A percentile compares a stretch with the other conserved stretches of the same genome.
phyloP scores from a whole-genome alignment of 805 yeast species.

The Candida nemodendra region DNA sequence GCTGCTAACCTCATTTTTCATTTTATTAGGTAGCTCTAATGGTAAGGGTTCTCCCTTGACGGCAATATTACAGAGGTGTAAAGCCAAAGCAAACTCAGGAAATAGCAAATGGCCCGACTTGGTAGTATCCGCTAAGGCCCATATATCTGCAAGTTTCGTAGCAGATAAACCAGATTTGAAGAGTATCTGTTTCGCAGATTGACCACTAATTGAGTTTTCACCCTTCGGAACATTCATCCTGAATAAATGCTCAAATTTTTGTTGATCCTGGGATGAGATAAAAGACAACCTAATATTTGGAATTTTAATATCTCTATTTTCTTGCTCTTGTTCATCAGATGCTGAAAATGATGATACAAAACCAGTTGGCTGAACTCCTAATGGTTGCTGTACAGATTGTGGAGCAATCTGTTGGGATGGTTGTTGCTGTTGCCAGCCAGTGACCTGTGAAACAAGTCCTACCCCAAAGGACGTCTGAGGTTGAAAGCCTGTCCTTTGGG shows the following conservation, averaged over 20 bases:
- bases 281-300: conserved; percentile 81
- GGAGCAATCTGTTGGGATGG: conserved; percentile 19
- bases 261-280: conserved; percentile 81
- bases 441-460: conserved; percentile 37
- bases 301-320: conserved; percentile 59
- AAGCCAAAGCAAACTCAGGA: conserved; percentile 92
- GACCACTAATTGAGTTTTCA: conserved; percentile 68
- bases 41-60: conserved; percentile 81
- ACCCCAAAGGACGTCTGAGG: conserved; percentile 39
- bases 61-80: conserved; percentile 79
- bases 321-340: conserved; percentile 27
- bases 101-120: conserved; percentile 82
- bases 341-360: conserved; percentile 34
- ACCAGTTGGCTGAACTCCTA: conserved; percentile 47
- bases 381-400: conserved; percentile 16
- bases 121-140: conserved; percentile 89
- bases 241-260: conserved; percentile 81
- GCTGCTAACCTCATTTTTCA: conserved; percentile 80
- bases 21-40: conserved; percentile 61
- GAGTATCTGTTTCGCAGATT: conserved; percentile 74
- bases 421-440: conserved; percentile 36
- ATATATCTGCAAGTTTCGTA: conserved; percentile 73
- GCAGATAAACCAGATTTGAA: conserved; percentile 78
- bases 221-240: conserved; percentile 71
- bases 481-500: conserved; percentile 41